Conservation (phyloP, 2,329 filamentous ascomycete species). For the Fusarium sp. region DNA sequence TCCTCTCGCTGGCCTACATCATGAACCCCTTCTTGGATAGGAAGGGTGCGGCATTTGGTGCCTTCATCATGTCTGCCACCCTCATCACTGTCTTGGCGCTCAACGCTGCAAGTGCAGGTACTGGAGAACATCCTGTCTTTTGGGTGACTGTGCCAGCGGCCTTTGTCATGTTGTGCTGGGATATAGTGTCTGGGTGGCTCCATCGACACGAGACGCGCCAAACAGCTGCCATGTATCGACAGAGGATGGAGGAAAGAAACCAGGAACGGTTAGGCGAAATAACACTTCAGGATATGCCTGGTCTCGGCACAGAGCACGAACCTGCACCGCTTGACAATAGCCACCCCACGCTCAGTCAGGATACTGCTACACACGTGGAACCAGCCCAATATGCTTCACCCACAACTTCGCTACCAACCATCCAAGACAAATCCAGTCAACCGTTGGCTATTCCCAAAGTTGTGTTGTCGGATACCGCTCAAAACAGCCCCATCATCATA, state of each 20-base stretch:
- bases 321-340: neutral
- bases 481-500: slow-evolving; percentile 15
- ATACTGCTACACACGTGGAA: neutral
- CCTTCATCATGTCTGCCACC: slow-evolving; percentile 72
- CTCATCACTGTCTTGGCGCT: slow-evolving; percentile 73
- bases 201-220: slow-evolving; percentile 70
- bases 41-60: slow-evolving; percentile 71
- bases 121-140: slow-evolving; percentile 67
- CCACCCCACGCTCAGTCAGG: neutral
- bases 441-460: slow-evolving; percentile 3
- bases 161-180: slow-evolving; percentile 74
- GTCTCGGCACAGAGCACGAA: rapidly evolving
- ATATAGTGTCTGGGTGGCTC: slow-evolving; percentile 71
- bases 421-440: rapidly evolving
- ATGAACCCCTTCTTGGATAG: slow-evolving; percentile 80
- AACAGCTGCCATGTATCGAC: slow-evolving; percentile 67
- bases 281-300: neutral
- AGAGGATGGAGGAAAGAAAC: slow-evolving; percentile 39
- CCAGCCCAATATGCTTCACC: slow-evolving; percentile 7
- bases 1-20: slow-evolving; percentile 75
- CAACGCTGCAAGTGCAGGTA: slow-evolving; percentile 68
- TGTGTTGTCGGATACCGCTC: slow-evolving; percentile 1
- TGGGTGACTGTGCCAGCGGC: slow-evolving; percentile 77
- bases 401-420: neutral
- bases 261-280: slow-evolving; percentile 11